Conservation (phyloP, 768 basidiomycete genomes). For the Lactarius trivialis region DNA sequence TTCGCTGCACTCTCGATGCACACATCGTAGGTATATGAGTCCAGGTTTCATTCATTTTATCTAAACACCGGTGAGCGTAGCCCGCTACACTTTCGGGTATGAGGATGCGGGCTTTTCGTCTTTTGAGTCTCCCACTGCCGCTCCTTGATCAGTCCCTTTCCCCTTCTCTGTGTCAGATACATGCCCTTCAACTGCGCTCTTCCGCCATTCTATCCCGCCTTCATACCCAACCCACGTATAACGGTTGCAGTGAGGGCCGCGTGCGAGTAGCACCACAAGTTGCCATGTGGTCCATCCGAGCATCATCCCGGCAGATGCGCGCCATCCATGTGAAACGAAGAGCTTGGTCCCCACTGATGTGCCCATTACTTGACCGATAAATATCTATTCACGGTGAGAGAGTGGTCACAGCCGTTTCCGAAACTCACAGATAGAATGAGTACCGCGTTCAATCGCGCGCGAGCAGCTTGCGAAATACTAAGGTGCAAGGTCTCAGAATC, state of each 20-base stretch:
- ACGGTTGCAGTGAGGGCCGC: slow-evolving; percentile 28
- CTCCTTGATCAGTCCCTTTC: neutral
- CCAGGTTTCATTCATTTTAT: neutral
- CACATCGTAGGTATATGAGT: neutral
- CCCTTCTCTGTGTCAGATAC: neutral
- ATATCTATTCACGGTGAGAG: neutral
- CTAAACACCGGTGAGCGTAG: neutral
- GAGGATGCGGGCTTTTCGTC: neutral
- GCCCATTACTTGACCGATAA: slow-evolving; percentile 34
- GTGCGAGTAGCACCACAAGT: slow-evolving; percentile 27
- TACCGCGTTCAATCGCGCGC: slow-evolving; percentile 16
- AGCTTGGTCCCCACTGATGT: slow-evolving; percentile 33
- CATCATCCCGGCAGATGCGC: slow-evolving; percentile 25
- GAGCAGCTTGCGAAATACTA: slow-evolving; percentile 6
- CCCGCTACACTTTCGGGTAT: neutral
- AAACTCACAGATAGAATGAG: slow-evolving; percentile 16
- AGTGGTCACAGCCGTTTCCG: neutral
- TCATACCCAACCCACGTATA: slow-evolving; percentile 20
- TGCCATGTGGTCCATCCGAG: slow-evolving; percentile 29
- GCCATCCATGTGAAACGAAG: slow-evolving; percentile 33
- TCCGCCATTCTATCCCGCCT: slow-evolving; percentile 15
- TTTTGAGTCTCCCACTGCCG: neutral
- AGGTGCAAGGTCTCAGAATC: neutral
- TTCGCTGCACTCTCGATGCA: no score
- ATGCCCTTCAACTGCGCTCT: neutral